phyloP scores from a whole-genome alignment of 805 yeast species.

The Hanseniaspora pseudoguilliermondii region DNA sequence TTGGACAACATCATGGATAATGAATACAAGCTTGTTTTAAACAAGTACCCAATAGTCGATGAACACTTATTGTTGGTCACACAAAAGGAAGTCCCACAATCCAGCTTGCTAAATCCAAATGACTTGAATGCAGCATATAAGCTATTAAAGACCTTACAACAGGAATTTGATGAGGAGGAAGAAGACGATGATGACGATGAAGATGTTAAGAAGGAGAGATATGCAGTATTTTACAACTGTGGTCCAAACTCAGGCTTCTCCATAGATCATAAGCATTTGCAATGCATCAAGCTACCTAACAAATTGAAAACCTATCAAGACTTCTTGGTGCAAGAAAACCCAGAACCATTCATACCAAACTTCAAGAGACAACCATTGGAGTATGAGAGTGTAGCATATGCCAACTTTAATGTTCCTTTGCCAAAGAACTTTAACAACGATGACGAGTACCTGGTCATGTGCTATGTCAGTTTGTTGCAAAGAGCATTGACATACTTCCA shows the following conservation, averaged over 20 bases:
- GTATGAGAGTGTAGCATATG: slow-evolving; percentile 53
- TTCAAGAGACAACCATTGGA: slow-evolving; percentile 47
- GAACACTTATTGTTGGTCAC: slow-evolving; percentile 73
- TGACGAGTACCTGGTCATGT: slow-evolving; percentile 50
- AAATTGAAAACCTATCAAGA: slow-evolving; percentile 49
- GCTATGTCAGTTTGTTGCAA: slow-evolving; percentile 60
- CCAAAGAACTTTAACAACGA: slow-evolving; percentile 28
- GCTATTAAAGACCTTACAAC: slow-evolving; percentile 39
- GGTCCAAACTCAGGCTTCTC: slow-evolving; percentile 91
- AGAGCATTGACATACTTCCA: slow-evolving; percentile 55
- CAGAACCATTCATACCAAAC: slow-evolving; percentile 43
- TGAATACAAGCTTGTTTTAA: slow-evolving; percentile 53
- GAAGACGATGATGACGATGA: slow-evolving; percentile 24
- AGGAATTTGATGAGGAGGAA: background rate
- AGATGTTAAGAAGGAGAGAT: slow-evolving; percentile 32
- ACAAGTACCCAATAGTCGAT: slow-evolving; percentile 75
- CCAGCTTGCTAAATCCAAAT: slow-evolving; percentile 52
- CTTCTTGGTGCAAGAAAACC: slow-evolving; percentile 29
- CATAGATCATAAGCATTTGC: slow-evolving; percentile 85
- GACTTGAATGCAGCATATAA: slow-evolving; percentile 53
- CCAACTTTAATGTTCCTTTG: slow-evolving; percentile 68
- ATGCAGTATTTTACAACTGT: slow-evolving; percentile 78
- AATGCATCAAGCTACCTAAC: slow-evolving; percentile 61
- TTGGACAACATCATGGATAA: slow-evolving; percentile 35
- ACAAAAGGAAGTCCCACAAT: slow-evolving; percentile 58